Base-by-base conservation (phyloP, 345 rosid species). In the Eucalyptus camaldulensis region DNA sequence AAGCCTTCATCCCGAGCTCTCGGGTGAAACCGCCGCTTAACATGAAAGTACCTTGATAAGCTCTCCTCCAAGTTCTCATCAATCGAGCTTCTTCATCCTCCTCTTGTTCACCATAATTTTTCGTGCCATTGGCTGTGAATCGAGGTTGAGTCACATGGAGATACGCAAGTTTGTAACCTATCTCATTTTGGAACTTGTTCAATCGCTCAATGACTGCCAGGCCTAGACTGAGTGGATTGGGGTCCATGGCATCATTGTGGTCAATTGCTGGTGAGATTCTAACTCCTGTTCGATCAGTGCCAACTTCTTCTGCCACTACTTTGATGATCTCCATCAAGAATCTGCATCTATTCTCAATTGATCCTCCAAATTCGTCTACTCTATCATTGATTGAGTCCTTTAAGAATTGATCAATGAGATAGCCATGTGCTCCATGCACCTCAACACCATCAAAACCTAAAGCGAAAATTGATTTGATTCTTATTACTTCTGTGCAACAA, bases 401-500 rank as follows among this genome's bases (percentile, higher is more conserved):
- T 31, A 90, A 44, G 89, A 90, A 90, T 40, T 90, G 89, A 43
- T 90, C 89, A 4, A 90, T 87, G 37, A 90, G 89, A 27, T 62
- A 83, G 83, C 89, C 91, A 15, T 90, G 87, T 4, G 87, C 89
- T 27, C 51, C 87, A 40, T 90, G 91, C 22, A 90, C 65, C 89
- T 90, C 87, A 37, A 90, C 89, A 21, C 89, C 89, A 45, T 87
- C 87, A 40, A 88, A 88, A 15, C 89, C 90, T 85, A 49, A 58
- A n/a, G 13, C 2, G 4, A 4, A n/a, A 67, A 67, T 29, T 2
- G 11, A 43, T 33, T 3, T 49, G 22, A 12, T 17, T 11, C 14
- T n/a, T 7, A 65, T 14, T 4, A 14, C 37, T n/a, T 65, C 15
- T n/a, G 37, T 3, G 37, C 4, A 5, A 24, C 60, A 12, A 24